Conservation (phyloP, 2,329 filamentous ascomycete genomes). For the Aspergillus carbonarius region DNA sequence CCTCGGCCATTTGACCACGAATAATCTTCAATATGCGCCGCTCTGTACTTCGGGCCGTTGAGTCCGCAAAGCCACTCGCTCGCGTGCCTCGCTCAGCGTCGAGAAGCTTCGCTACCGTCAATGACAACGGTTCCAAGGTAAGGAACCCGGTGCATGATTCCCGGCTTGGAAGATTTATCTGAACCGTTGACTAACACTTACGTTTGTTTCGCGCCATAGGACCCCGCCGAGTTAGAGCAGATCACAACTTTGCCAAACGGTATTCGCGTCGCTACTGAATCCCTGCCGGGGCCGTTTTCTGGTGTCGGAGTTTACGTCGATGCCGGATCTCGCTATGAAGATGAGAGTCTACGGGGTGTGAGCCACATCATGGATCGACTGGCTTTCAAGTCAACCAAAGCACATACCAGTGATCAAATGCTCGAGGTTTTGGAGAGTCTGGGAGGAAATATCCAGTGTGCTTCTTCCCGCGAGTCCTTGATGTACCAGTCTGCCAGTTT, state of each 20-base stretch:
- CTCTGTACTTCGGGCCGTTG: slow-evolving; percentile 40
- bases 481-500: slow-evolving; percentile 99
- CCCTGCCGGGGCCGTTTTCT: slow-evolving; percentile 88
- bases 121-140: slow-evolving; percentile 37
- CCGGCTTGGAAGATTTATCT: background rate
- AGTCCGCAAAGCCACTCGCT: slow-evolving; percentile 38
- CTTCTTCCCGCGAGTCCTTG: slow-evolving; percentile 88
- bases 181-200: slow-evolving; percentile 9
- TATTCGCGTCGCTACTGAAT: slow-evolving; percentile 89
- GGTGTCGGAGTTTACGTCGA: slow-evolving; percentile 96
- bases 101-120: slow-evolving; percentile 38
- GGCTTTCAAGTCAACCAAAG: slow-evolving; percentile 84
- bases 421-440: slow-evolving; percentile 82
- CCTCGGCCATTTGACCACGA: slow-evolving; percentile 7
- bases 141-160: background rate
- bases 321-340: slow-evolving; percentile 92
- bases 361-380: slow-evolving; percentile 95
- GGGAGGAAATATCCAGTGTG: slow-evolving; percentile 95
- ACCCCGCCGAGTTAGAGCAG: slow-evolving; percentile 81
- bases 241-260: slow-evolving; percentile 91
- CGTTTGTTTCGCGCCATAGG: slow-evolving; percentile 47
- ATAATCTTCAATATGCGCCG: slow-evolving; percentile 36
- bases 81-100: slow-evolving; percentile 35
- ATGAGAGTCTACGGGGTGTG: slow-evolving; percentile 76
- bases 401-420: slow-evolving; percentile 76